Evolutionary conservation across 2,329 filamentous ascomycete species (phyloP).

Genomic region (Camptophora hylomeconis): DNA sequence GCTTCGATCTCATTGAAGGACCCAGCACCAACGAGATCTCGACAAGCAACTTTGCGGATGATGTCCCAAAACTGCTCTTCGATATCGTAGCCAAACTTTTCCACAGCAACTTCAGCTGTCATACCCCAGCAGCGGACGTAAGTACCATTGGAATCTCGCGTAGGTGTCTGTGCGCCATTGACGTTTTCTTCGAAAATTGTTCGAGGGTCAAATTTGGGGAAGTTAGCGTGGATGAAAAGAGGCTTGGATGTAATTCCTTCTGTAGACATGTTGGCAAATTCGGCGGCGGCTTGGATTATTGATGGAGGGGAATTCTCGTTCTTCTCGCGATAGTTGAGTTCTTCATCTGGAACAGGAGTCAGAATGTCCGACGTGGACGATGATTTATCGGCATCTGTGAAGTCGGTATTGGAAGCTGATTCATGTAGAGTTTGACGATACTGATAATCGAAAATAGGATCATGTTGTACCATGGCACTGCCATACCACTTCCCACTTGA

Average conservation of each 20-base stretch:
- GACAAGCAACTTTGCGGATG: conserved; percentile 26
- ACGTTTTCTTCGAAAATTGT: conserved; percentile 23
- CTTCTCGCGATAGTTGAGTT: background rate
- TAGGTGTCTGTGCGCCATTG: conserved; percentile 18
- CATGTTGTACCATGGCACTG: conserved; percentile 26
- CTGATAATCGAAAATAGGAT: conserved; percentile 25
- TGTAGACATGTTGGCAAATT: too few species aligned
- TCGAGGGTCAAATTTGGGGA: conserved; percentile 27
- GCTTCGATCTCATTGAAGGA: conserved; percentile 22
- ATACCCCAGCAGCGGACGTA: conserved; percentile 23
- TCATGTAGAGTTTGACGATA: too few species aligned
- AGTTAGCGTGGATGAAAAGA: conserved; percentile 7
- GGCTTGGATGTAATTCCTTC: too few species aligned
- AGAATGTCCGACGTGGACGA: too few species aligned
- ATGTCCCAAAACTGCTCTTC: conserved; percentile 27
- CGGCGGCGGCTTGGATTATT: too few species aligned
- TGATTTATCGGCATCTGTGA: too few species aligned
- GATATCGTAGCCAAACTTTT: conserved; percentile 23
- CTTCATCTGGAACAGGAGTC: conserved; percentile 1
- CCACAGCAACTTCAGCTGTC: conserved; percentile 18
- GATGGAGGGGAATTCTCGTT: too few species aligned
- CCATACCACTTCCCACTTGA: conserved; percentile 13
- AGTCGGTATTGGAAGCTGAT: too few species aligned
- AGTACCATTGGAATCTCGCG: conserved; percentile 21
- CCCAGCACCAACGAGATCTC: conserved; percentile 18